phyloP scores from a whole-genome alignment of 495 filamentous ascomycete genomes.

The Bacidia rubella region DNA sequence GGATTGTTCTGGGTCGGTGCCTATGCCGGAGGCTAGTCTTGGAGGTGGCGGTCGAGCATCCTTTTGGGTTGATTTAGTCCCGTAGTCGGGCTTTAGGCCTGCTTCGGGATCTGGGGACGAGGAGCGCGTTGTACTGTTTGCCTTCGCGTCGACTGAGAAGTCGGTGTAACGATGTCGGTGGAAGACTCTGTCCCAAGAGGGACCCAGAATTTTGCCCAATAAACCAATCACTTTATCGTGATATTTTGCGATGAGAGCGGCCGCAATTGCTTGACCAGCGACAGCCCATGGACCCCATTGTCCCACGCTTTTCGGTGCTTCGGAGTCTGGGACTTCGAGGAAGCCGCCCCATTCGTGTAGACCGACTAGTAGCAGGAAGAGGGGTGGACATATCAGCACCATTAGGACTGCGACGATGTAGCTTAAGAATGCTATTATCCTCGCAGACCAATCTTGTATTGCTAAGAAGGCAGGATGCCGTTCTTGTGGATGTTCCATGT shows the following conservation, averaged over 20 bases:
- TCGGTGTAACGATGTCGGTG: not conserved
- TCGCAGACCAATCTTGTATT: slow-evolving; percentile 2
- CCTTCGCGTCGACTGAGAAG: too few relatives aligned
- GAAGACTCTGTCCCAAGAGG: not conserved
- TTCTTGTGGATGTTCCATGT: slow-evolving; percentile 2
- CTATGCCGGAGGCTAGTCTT: too few relatives aligned
- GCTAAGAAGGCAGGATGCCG: not conserved
- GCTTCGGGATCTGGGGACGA: not conserved
- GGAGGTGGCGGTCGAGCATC: not conserved
- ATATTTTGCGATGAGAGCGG: slow-evolving; percentile 4
- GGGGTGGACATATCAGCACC: slow-evolving; percentile 4
- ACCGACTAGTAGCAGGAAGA: slow-evolving; percentile 3
- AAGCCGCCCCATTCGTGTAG: not conserved
- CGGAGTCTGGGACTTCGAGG: slow-evolving; percentile 1
- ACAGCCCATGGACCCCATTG: slow-evolving; percentile 8
- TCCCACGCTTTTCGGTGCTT: slow-evolving; percentile 2
- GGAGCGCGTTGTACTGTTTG: too few relatives aligned
- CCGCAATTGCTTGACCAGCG: not conserved
- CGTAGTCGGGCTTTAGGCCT: not conserved
- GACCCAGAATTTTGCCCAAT: not conserved
- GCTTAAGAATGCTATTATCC: slow-evolving; percentile 1
- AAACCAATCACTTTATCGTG: not conserved
- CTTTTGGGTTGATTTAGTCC: not conserved
- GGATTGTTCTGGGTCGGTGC: not conserved
- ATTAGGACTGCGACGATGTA: slow-evolving; percentile 7